Conservation (phyloP, 768 basidiomycete species). For the Boletus sp. region DNA sequence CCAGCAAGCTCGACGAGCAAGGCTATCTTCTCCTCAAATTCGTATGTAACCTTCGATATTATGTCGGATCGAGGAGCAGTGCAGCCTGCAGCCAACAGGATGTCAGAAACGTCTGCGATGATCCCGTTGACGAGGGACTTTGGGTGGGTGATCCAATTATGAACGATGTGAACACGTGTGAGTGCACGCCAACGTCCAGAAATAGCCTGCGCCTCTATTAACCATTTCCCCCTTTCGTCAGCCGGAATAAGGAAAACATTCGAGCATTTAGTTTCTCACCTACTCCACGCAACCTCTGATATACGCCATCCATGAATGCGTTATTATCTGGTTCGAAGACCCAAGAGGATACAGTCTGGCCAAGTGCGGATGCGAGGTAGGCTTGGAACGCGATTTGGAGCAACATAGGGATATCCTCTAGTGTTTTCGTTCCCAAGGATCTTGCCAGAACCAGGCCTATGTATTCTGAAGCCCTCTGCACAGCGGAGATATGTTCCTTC, state of each 20-base stretch:
- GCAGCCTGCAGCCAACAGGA: conserved; percentile 8
- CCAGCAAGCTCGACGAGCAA: conserved; percentile 11
- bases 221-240: not conserved
- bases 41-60: not conserved
- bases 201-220: conserved; percentile 13
- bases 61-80: not conserved
- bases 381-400: conserved; percentile 11
- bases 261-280: not conserved
- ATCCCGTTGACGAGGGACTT: not conserved
- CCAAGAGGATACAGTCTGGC: conserved; percentile 5
- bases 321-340: conserved; percentile 1
- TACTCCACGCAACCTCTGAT: conserved; percentile 4
- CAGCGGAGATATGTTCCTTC: not conserved
- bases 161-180: conserved; percentile 2
- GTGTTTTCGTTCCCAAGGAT: not conserved
- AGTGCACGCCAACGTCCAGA: conserved; percentile 14
- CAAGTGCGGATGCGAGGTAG: conserved; percentile 4
- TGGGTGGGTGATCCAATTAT: not conserved
- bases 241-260: not conserved
- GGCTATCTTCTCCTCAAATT: conserved; percentile 4
- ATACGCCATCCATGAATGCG: conserved; percentile 8
- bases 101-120: conserved; percentile 3
- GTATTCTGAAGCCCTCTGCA: not conserved
- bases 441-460: not conserved
- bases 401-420: conserved; percentile 6